Conservation (phyloP, 345 rosid genomes). For the Linum trigynum region DNA sequence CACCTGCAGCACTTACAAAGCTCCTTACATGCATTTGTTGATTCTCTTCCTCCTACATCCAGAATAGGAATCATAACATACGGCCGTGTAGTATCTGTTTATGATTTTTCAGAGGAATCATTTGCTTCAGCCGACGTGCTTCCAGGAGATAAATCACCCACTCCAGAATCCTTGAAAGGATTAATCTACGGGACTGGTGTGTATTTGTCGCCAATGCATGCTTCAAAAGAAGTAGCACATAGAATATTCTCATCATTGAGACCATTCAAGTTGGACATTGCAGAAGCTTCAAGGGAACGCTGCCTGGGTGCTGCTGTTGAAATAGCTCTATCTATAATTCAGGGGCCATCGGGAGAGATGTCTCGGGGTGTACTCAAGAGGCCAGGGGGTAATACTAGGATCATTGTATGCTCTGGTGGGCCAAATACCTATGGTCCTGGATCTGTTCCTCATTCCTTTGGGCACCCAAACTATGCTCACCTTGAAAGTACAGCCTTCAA, state of each 20-base stretch:
- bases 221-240: constrained; percentile 87
- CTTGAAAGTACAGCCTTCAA: constrained; percentile 78
- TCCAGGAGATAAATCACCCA: constrained; percentile 77
- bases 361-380: constrained; percentile 79
- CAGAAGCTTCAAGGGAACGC: constrained; percentile 87
- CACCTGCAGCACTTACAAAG: constrained; percentile 94
- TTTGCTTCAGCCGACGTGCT: constrained; percentile 96
- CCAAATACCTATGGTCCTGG: constrained; percentile 93
- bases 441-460: constrained; percentile 72
- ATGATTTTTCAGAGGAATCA: constrained; percentile 85
- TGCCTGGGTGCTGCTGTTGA: constrained; percentile 88
- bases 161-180: constrained; percentile 64
- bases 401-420: constrained; percentile 91
- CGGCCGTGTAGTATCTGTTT: constrained; percentile 79
- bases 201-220: constrained; percentile 89
- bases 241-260: constrained; percentile 82
- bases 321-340: constrained; percentile 83
- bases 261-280: constrained; percentile 56
- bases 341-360: constrained; percentile 88
- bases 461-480: constrained; percentile 78
- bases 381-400: constrained; percentile 80
- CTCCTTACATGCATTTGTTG: constrained; percentile 91
- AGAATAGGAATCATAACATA: constrained; percentile 80
- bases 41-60: constrained; percentile 65
- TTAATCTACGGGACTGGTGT: constrained; percentile 91